Conservation (phyloP, 2,329 filamentous ascomycete species). For the Nothophaeocryptopus gaeumannii region DNA sequence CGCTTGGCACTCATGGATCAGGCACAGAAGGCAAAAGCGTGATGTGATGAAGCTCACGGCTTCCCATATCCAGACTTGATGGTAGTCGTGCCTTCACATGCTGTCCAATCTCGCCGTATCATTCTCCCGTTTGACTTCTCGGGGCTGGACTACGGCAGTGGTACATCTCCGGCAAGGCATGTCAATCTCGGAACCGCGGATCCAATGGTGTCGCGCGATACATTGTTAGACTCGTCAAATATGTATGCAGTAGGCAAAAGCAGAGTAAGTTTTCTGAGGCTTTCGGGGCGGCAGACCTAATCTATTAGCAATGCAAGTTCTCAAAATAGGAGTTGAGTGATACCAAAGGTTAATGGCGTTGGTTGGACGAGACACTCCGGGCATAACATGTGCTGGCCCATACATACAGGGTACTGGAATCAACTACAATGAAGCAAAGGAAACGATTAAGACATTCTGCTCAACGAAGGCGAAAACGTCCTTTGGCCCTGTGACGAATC, state of each 20-base stretch:
- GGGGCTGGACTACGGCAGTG: constrained; percentile 8
- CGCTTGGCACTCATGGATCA: neutral
- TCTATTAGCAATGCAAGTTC: no score
- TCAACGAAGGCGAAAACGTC: neutral
- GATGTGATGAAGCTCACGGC: neutral
- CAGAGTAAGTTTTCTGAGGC: no score
- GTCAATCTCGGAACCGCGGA: constrained; percentile 6
- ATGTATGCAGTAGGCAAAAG: no score
- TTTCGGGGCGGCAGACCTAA: no score
- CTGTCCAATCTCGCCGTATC: no score
- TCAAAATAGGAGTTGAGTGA: no score
- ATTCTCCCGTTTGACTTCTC: no score
- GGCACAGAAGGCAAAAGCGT: neutral
- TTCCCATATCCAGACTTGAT: neutral
- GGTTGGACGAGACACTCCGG: neutral
- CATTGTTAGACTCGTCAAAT: neutral
- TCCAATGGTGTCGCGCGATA: neutral
- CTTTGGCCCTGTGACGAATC: neutral
- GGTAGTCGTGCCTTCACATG: neutral
- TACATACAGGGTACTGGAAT: constrained; percentile 11
- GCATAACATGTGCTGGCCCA: constrained; percentile 6
- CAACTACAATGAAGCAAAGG: constrained; percentile 12
- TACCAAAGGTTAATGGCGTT: no score
- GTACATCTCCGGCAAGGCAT: neutral
- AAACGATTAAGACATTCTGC: constrained; percentile 12